These are phyloP conservation scores for Cytospora leucostoma DNA, from an alignment of 2,329 filamentous ascomycete species.

Conservation along the genomic window DNA sequence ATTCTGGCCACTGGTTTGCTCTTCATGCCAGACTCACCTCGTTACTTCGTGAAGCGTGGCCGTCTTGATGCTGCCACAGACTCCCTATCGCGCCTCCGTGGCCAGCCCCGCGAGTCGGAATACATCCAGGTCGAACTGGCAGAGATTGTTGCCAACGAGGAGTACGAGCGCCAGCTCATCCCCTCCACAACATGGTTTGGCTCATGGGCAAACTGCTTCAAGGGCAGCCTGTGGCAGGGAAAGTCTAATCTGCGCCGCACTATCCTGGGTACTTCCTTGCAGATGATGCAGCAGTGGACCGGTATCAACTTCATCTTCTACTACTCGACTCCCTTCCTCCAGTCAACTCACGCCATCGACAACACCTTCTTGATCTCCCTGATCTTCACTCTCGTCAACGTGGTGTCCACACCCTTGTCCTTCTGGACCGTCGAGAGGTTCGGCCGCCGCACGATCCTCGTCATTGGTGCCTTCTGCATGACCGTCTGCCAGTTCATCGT, in stretches of 20 bases:
- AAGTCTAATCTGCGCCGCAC: slow-evolving; percentile 71
- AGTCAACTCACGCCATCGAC: slow-evolving; percentile 71
- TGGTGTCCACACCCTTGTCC: slow-evolving; percentile 79
- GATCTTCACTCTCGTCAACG: slow-evolving; percentile 87
- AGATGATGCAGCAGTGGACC: slow-evolving; percentile 82
- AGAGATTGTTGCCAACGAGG: slow-evolving; percentile 87
- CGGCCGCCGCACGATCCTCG: slow-evolving; percentile 77
- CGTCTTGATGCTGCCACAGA: slow-evolving; percentile 64
- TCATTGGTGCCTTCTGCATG: slow-evolving; percentile 81
- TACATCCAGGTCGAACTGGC: slow-evolving; percentile 78
- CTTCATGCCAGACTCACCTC: slow-evolving; percentile 80
- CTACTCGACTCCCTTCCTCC: slow-evolving; percentile 82
- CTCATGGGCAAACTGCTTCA: slow-evolving; percentile 71
- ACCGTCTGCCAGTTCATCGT: slow-evolving; percentile 85
- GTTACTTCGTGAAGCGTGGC: slow-evolving; percentile 81
- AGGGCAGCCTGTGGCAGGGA: slow-evolving; percentile 60
- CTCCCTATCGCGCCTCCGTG: slow-evolving; percentile 68
- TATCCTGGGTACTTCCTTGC: slow-evolving; percentile 70
- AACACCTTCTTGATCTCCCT: slow-evolving; percentile 81
- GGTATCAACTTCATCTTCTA: slow-evolving; percentile 95
- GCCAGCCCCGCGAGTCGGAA: slow-evolving; percentile 70
- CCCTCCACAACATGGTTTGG: slow-evolving; percentile 65
- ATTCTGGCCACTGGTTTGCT: slow-evolving; percentile 73
- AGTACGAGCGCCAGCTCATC: slow-evolving; percentile 74
- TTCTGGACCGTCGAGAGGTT: slow-evolving; percentile 84